Base-by-base conservation (phyloP, 495 filamentous ascomycete species). In the Podospora anserina region DNA sequence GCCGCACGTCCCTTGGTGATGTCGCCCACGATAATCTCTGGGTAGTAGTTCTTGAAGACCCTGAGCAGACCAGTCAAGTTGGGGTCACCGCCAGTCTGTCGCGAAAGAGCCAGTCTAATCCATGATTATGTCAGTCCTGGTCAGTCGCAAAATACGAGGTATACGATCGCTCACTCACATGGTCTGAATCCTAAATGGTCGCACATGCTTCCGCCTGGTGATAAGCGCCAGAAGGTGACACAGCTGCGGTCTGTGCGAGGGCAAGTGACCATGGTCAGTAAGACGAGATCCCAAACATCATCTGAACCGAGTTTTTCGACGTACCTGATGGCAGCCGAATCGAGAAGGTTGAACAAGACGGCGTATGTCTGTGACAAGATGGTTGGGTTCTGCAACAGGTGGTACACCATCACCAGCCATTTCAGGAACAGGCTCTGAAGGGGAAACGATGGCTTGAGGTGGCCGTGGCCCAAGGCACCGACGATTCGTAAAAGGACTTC, bases 21-120 rank as follows among this genome's bases (percentile, higher is more conserved):
- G 73, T 88, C 88, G 44, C 88, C 90, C n/a, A 94, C 80, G 67
- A 96, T 90, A 61, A 96, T 89, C 77, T 96, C 92, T 5, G 93
- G 92, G 73, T 92, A 95, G 74, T 94, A 95, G 74, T 93, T 92
- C 72, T 95, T 95, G 80, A 90, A 97, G 7, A 93, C 84, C 66
- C 88, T 86, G 28, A 96, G 82, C n/a, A 97, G 82, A n/a, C 89
- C 89, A 28, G 89, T 82, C 54, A 97, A 79, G 59, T 88, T 87
- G 61, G 89, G 91, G 66, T 97, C 93, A 68, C 89, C 88, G 55
- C 88, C 88, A 23, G 86, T 82, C 63, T 85, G 83, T 54, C 85
- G 78, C n/a, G 84, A 85, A 27, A 91, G 77, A 60, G 82, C 82
- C 65, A 91, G 81, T 64, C 88, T 91, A 64, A 28, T 58, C 1